Evolutionary conservation across 306 rosid species (phyloP).

Genomic region (Citrullus mucosospermus): DNA sequence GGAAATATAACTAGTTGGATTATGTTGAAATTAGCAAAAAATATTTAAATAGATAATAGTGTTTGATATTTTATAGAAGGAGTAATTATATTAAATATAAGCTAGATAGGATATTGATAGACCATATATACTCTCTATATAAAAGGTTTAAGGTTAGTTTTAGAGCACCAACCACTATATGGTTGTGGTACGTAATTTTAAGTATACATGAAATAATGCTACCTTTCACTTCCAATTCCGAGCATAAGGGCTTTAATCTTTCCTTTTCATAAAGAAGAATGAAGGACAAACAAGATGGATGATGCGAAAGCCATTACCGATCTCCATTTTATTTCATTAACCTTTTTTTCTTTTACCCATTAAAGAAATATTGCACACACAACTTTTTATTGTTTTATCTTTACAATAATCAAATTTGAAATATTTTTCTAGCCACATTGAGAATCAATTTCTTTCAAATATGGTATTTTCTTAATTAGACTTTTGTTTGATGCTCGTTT

Average conservation of each 20-base stretch:
- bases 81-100: not conserved
- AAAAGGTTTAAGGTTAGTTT: too few species aligned
- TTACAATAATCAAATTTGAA: too few species aligned
- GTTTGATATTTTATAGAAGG: too few species aligned
- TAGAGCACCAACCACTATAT: too few species aligned
- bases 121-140: not conserved
- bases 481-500: too few species aligned
- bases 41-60: not conserved
- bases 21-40: too few species aligned
- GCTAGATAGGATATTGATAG: not conserved
- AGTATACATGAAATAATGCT: not conserved
- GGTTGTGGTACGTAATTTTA: too few species aligned
- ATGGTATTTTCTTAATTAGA: too few species aligned
- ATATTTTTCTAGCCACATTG: too few species aligned
- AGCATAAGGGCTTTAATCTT: slow-evolving; percentile 1
- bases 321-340: not conserved
- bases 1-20: too few species aligned
- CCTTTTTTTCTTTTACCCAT: not conserved
- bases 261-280: not conserved
- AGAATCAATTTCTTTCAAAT: too few species aligned
- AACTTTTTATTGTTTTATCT: too few species aligned
- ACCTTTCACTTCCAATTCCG: slow-evolving; percentile 2
- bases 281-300: not conserved
- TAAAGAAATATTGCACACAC: not conserved
- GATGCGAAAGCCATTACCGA: not conserved